Conservation (phyloP, 2,329 filamentous ascomycete genomes). For the Colletotrichum sp. region DNA sequence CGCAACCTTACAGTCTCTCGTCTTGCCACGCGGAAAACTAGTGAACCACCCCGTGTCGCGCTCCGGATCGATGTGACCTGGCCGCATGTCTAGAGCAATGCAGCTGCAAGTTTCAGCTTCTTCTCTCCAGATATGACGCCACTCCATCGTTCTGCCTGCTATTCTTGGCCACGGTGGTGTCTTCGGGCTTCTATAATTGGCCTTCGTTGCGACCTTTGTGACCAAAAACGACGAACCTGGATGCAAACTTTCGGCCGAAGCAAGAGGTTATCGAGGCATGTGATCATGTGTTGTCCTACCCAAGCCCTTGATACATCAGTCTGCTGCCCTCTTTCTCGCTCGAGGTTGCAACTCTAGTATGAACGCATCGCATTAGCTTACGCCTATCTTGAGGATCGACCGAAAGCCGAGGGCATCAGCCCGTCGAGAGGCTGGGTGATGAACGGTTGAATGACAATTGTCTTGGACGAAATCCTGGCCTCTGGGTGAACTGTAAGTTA, state of each 20-base stretch:
- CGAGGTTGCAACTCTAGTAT: not conserved
- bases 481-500: not conserved
- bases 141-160: not conserved
- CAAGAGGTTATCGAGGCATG: not conserved
- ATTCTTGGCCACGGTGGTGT: not conserved
- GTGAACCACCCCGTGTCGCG: not conserved
- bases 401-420: not conserved
- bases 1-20: not conserved
- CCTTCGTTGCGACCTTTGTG: not conserved
- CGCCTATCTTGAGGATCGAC: not conserved
- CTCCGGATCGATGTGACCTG: not conserved
- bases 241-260: not conserved
- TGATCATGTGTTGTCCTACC: not conserved
- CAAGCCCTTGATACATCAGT: not conserved
- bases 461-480: not conserved
- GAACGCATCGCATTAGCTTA: not conserved
- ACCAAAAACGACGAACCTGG: accelerated
- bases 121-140: not conserved
- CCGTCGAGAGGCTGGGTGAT: not conserved
- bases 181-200: not conserved
- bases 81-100: not conserved
- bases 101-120: not conserved
- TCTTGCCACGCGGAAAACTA: not conserved
- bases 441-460: not conserved
- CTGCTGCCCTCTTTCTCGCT: accelerated